phyloP scores from a whole-genome alignment of 2,329 filamentous ascomycete genomes.

The Graphiopsis chlorocephala region DNA sequence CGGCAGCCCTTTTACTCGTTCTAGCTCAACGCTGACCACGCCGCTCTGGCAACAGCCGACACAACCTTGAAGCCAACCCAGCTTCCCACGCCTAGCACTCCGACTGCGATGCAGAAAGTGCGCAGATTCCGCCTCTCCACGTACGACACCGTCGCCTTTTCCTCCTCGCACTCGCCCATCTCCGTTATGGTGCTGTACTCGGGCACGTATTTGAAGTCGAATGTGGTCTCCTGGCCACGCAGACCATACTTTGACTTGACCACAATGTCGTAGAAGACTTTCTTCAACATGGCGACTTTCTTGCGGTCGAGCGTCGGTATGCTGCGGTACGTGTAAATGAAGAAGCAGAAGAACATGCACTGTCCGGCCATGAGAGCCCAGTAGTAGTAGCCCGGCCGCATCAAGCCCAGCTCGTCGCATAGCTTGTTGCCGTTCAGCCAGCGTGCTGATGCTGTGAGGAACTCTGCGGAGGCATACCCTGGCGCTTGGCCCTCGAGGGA shows the following conservation, averaged over 20 bases:
- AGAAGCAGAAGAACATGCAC: conserved; percentile 61
- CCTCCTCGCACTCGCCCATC: conserved; percentile 43
- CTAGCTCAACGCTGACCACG: conserved; percentile 18
- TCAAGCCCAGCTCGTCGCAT: conserved; percentile 58
- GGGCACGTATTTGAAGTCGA: conserved; percentile 71
- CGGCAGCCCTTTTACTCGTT: too few species aligned
- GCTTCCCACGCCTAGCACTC: conserved; percentile 20
- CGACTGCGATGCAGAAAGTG: conserved; percentile 42
- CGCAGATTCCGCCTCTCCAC: conserved; percentile 50
- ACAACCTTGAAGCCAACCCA: conserved; percentile 23
- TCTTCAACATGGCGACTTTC: conserved; percentile 53
- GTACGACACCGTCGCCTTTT: conserved; percentile 36
- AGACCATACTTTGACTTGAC: conserved; percentile 65
- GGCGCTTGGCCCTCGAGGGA: conserved; percentile 66
- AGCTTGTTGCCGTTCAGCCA: conserved; percentile 69
- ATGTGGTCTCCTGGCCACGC: conserved; percentile 58
- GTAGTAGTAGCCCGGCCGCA: conserved; percentile 57
- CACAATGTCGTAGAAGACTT: conserved; percentile 58
- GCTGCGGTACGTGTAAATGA: conserved; percentile 52
- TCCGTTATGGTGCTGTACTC: conserved; percentile 51
- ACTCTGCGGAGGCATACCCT: conserved; percentile 61
- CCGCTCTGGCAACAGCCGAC: conserved; percentile 19
- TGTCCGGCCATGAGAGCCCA: conserved; percentile 61
- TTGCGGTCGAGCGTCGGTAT: conserved; percentile 49
- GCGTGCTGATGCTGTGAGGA: conserved; percentile 65